These are phyloP conservation scores for Yarrowia deformans DNA, from an alignment of 805 yeast genomes.

Conservation along the genomic window DNA sequence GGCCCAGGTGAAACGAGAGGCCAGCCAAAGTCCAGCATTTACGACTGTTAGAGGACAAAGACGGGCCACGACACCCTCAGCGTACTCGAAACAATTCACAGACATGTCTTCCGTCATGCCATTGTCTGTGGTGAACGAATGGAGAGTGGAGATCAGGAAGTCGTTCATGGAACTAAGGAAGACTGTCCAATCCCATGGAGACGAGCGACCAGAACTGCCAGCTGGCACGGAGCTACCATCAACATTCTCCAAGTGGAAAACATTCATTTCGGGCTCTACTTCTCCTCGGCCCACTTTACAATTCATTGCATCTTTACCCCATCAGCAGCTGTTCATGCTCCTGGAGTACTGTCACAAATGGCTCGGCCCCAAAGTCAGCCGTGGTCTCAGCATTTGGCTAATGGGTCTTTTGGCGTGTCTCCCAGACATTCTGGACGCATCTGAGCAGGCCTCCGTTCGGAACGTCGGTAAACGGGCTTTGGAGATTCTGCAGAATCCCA, in stretches of 20 bases:
- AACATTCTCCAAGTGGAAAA: slow-evolving; percentile 56
- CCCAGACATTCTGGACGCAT: slow-evolving; percentile 52
- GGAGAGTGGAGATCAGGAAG: slow-evolving; percentile 20
- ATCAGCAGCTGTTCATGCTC: slow-evolving; percentile 51
- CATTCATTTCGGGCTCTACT: slow-evolving; percentile 50
- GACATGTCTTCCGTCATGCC: neutral
- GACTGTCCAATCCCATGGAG: neutral
- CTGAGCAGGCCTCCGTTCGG: slow-evolving; percentile 55
- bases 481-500: slow-evolving; percentile 41
- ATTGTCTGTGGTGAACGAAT: slow-evolving; percentile 21
- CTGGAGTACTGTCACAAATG: slow-evolving; percentile 56
- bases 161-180: slow-evolving; percentile 11
- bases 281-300: slow-evolving; percentile 49
- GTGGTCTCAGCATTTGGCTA: slow-evolving; percentile 52
- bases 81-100: slow-evolving; percentile 13
- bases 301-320: slow-evolving; percentile 51
- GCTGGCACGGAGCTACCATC: slow-evolving; percentile 49
- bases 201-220: neutral
- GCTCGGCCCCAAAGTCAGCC: slow-evolving; percentile 51
- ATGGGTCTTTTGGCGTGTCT: slow-evolving; percentile 53
- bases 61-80: neutral
- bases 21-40: slow-evolving; percentile 17
- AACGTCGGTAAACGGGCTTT: slow-evolving; percentile 52
- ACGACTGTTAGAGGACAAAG: neutral
- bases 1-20: slow-evolving; percentile 29